Evolutionary conservation across 352 stramenopile species (phyloP).

Genomic region (Phytophthora pinifolia): DNA sequence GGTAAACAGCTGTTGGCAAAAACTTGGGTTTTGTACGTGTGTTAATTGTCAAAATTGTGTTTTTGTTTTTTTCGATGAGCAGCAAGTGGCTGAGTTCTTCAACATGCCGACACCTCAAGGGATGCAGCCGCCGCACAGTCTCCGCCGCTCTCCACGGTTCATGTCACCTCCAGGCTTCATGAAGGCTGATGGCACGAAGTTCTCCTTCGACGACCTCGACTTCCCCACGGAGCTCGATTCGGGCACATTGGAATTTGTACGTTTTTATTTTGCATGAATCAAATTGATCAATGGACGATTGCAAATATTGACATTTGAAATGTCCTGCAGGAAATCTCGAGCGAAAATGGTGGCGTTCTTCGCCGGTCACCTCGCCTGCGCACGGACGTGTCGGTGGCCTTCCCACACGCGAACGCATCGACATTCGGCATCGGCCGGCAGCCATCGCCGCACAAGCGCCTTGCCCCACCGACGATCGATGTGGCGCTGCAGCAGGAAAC

Average conservation of each 20-base stretch:
- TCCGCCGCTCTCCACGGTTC: slow-evolving; percentile 77
- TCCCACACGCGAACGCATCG: slow-evolving; percentile 57
- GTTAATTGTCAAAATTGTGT: slow-evolving; percentile 7
- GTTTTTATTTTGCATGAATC: neutral
- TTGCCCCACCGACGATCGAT: slow-evolving; percentile 72
- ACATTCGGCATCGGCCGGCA: slow-evolving; percentile 49
- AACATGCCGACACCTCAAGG: slow-evolving; percentile 67
- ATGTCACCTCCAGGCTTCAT: slow-evolving; percentile 62
- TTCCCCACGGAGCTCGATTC: slow-evolving; percentile 76
- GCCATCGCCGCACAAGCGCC: slow-evolving; percentile 73
- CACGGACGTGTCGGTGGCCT: slow-evolving; percentile 83
- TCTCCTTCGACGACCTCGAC: slow-evolving; percentile 85
- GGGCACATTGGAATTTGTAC: slow-evolving; percentile 71
- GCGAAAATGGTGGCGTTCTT: slow-evolving; percentile 57
- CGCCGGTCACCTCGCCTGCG: slow-evolving; percentile 77
- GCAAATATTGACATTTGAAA: slow-evolving; percentile 8
- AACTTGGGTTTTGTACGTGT: neutral
- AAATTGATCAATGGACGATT: slow-evolving; percentile 8
- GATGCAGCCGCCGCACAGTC: slow-evolving; percentile 62
- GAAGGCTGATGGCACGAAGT: slow-evolving; percentile 77
- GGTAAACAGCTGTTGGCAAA: slow-evolving; percentile 24
- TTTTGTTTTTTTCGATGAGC: slow-evolving; percentile 9
- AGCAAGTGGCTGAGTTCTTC: slow-evolving; percentile 87
- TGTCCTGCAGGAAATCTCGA: slow-evolving; percentile 58
- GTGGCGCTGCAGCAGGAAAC: slow-evolving; percentile 79